Evolutionary conservation across 2,329 filamentous ascomycete species (phyloP).

Genomic region (Verticillium zaregamsianum): DNA sequence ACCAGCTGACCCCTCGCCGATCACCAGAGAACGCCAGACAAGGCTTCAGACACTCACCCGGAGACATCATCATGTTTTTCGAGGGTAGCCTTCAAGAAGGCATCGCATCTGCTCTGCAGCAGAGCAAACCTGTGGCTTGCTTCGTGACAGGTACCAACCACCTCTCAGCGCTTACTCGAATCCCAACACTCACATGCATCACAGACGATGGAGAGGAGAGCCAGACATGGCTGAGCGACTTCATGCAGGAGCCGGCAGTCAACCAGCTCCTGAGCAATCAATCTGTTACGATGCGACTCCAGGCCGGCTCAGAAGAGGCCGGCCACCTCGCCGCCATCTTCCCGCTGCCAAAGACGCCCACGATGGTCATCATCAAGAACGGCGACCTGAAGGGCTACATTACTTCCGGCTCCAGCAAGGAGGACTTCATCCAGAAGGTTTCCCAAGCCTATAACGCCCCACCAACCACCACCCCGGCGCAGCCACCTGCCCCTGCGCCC

Average conservation of each 20-base stretch:
- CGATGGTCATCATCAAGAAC: slow-evolving; percentile 74
- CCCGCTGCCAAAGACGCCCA: slow-evolving; percentile 73
- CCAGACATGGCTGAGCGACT: slow-evolving; percentile 67
- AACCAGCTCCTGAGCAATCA: slow-evolving; percentile 26
- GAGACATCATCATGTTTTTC: slow-evolving; percentile 68
- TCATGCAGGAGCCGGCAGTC: slow-evolving; percentile 31
- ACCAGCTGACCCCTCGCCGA: background rate
- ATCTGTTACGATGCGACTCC: slow-evolving; percentile 66
- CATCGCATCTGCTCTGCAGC: slow-evolving; percentile 68
- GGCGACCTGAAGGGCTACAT: slow-evolving; percentile 77
- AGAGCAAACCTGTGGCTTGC: slow-evolving; percentile 76
- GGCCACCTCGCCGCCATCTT: slow-evolving; percentile 79
- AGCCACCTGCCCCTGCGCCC: background rate
- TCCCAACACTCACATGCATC: slow-evolving; percentile 8
- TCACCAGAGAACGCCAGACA: background rate
- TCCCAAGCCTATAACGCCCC: slow-evolving; percentile 29
- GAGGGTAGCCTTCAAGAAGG: slow-evolving; percentile 75
- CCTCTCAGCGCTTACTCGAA: background rate
- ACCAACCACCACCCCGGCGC: background rate
- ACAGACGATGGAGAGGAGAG: slow-evolving; percentile 68
- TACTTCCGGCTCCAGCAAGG: slow-evolving; percentile 55
- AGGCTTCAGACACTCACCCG: background rate
- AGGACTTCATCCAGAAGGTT: slow-evolving; percentile 61
- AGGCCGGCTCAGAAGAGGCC: slow-evolving; percentile 73
- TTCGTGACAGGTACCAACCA: slow-evolving; percentile 68